Percentiles rank a stretch among this genome's conserved stretches.
These are phyloP conservation scores for Penicillium oxalicum DNA, from an alignment of 2,329 filamentous ascomycete genomes.

Conservation along the genomic window DNA sequence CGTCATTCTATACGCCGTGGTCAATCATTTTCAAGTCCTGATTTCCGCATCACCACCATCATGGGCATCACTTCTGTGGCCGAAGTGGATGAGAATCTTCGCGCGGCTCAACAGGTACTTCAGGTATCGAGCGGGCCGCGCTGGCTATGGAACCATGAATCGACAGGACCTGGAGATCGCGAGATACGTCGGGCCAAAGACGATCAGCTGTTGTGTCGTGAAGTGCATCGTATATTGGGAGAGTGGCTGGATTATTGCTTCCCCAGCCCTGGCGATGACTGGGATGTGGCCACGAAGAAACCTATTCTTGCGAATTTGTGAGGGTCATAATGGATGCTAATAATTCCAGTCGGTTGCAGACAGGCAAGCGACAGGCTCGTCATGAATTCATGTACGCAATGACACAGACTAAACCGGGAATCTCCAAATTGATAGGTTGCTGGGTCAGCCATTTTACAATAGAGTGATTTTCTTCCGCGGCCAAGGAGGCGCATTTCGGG, in stretches of 20 bases:
- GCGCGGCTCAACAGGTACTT: slow-evolving; percentile 39
- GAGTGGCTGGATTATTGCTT: slow-evolving; percentile 55
- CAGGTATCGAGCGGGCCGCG: slow-evolving; percentile 1
- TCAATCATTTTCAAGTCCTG: slow-evolving; percentile 37
- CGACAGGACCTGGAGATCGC: not conserved
- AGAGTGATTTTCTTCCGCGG: too few species aligned
- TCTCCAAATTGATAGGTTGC: too few species aligned
- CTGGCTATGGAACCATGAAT: slow-evolving; percentile 9
- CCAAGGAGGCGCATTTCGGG: too few species aligned
- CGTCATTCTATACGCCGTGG: slow-evolving; percentile 31
- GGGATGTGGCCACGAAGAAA: slow-evolving; percentile 13
- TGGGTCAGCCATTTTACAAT: too few species aligned
- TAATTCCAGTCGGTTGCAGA: not conserved
- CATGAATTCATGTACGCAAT: too few species aligned
- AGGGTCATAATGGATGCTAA: not conserved
- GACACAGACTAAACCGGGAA: too few species aligned
- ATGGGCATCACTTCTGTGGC: slow-evolving; percentile 59
- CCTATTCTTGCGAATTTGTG: slow-evolving; percentile 2
- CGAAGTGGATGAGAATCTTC: slow-evolving; percentile 48
- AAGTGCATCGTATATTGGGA: slow-evolving; percentile 55
- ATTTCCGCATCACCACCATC: slow-evolving; percentile 37
- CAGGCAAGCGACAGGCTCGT: too few species aligned
- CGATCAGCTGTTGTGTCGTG: slow-evolving; percentile 40
- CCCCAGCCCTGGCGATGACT: slow-evolving; percentile 15
- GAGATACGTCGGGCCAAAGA: not conserved